Base-by-base conservation (phyloP, 2,329 filamentous ascomycete genomes). In the Ploettnerulaceae sp. region DNA sequence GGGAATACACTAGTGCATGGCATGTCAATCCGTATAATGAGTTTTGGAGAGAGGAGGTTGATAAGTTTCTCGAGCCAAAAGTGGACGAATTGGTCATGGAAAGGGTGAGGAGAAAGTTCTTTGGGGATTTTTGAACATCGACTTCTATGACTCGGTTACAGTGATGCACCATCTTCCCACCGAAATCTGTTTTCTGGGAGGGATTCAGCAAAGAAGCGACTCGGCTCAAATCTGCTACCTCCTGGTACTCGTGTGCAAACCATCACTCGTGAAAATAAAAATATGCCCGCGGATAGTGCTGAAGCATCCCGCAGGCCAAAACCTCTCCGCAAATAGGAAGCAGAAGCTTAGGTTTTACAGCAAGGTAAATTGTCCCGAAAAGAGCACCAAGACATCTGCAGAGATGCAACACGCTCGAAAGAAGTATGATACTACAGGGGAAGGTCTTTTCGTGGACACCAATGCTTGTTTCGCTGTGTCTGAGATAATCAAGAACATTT, bases 1-100 rank as follows among this genome's bases (percentile, higher is more conserved):
- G 52, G 46, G 52, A 52, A 42, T 54, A 48, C 42, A 50, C 43
- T 12, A 42, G 34, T 38, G 39, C 46, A n/a, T 48, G 46, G 46
- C 39, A 38, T 26, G 46, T 36, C 40, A 49, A 45, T 33, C 47
- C 47, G 39, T 38, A 43, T 20, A 43, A 48, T 48, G 46, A 48
- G 28, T 44, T 48, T 38, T 48, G 39, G 34, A 34, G 39, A 39
- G 40, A 40, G 20, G 40, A 39, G 25, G 40, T 45, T 32, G 32
- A 42, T 41, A 45, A 43, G 47, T 49, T 46, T 45, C 35, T 49
- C 35, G 47, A 46, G 25, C 42, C 47, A 26, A 41, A 42, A 22
- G 18, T 25, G 11, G 47, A 49, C 31, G 47, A 49, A 32, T 20
- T 49, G 31, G 36, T 41, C 2, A 46, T 49, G 42, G 47, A 49